Conservation (phyloP, 345 rosid species). For the Kandelia obovata region DNA sequence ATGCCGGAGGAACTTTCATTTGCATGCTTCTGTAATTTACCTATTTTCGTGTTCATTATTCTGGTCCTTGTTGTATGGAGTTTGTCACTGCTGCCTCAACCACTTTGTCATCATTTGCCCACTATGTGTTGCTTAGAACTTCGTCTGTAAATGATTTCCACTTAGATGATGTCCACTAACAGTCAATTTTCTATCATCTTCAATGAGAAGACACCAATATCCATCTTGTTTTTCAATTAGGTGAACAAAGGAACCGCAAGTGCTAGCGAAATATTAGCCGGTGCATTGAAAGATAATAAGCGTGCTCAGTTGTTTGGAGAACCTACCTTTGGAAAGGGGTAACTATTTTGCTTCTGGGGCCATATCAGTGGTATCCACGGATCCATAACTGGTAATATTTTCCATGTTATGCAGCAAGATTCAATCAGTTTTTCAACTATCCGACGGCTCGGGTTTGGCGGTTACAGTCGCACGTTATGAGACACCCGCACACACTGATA, state of each 20-base stretch:
- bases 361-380: background rate
- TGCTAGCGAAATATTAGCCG: conserved; percentile 94
- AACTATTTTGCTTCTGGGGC: conserved; percentile 14
- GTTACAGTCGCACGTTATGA: conserved; percentile 93
- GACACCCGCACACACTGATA: conserved; percentile 88
- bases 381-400: conserved; percentile 9
- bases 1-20: no score
- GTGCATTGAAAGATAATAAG: conserved; percentile 91
- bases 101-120: background rate
- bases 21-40: background rate
- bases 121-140: background rate
- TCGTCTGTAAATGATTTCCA: background rate
- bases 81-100: background rate
- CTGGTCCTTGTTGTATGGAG: background rate
- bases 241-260: conserved; percentile 99
- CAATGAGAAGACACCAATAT: background rate
- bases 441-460: conserved; percentile 93
- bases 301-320: conserved; percentile 84
- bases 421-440: conserved; percentile 90
- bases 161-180: background rate
- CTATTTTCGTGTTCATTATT: background rate
- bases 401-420: conserved; percentile 62
- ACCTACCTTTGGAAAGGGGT: conserved; percentile 97
- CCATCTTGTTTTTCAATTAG: conserved; percentile 30
- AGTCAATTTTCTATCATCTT: background rate